Conservation (phyloP, 345 rosid species). For the Zanthoxylum bungeanum region DNA sequence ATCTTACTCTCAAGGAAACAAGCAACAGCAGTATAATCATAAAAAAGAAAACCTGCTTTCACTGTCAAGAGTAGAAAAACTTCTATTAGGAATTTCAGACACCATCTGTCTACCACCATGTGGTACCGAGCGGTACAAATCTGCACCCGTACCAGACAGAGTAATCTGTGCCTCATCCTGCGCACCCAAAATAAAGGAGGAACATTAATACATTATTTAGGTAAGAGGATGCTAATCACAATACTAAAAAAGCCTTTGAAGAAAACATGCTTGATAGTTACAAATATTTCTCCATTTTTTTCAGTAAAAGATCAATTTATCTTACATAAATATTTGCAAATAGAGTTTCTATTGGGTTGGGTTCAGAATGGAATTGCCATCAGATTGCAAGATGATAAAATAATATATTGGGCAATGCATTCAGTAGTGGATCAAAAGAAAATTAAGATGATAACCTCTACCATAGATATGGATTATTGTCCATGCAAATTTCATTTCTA, state of each 20-base stretch:
- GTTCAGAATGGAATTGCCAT: neutral
- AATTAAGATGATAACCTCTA: neutral
- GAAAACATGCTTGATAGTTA: neutral
- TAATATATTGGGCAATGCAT: neutral
- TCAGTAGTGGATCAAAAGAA: neutral
- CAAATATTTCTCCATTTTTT: neutral
- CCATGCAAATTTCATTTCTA: neutral
- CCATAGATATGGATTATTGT: neutral
- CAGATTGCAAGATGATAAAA: neutral
- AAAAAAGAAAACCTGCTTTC: slow-evolving; percentile 52
- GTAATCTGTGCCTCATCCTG: slow-evolving; percentile 60
- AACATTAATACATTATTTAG: neutral
- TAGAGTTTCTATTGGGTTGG: neutral
- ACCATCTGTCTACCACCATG: no score
- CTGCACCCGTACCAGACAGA: slow-evolving; percentile 31
- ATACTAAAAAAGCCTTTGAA: neutral
- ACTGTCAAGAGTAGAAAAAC: slow-evolving; percentile 30
- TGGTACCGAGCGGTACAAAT: no score
- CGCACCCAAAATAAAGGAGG: slow-evolving; percentile 13
- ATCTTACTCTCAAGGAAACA: neutral
- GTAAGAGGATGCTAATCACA: neutral
- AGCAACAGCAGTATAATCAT: neutral
- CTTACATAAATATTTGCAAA: neutral
- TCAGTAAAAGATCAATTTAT: neutral
- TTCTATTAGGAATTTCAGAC: slow-evolving; percentile 41